Base-by-base conservation (phyloP, 2,329 filamentous ascomycete species). In the Aureobasidium sp. region DNA sequence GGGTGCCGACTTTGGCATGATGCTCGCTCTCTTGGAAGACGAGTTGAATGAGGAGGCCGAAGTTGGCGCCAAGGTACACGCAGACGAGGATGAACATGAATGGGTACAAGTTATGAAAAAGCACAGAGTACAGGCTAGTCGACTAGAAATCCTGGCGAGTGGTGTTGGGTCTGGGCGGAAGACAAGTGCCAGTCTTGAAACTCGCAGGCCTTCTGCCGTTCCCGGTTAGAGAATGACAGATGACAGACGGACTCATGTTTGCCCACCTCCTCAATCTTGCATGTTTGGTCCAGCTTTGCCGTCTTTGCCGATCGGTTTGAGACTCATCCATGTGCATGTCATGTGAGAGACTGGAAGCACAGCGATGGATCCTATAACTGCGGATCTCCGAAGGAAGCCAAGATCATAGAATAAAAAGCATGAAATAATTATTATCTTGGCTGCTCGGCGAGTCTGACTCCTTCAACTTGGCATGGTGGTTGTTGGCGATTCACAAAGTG, bases 31-130 rank as follows among this genome's bases (percentile, higher is more conserved):
- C 41, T 69, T 87, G 11, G 79, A 78, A 37, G 83, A 82, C 60
- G 78, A 72, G 11, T 27, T 69, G 44, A 67, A 78, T 68, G 73
- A 72, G 25, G 71, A 80, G 1, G 79, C 82, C 20, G 65, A 69
- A 1, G 70, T 72, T 53, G 77, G 82, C 66, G 84, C 94, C 73
- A 95, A 90, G 88, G 87, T 89, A 42, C 87, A 90, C 61, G 69
- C 71, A n/a, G 71, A 80, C 1, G 79, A 83, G 9, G 66, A 68
- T 0, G 74, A 77, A 55, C 78, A 82, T 64, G 86, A 96, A 74
- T 97, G 92, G 92, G 89, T 91, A 41, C 89, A 92, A 63, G 84
- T 96, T 37, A 91, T 96, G 73, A 90, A 89, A 74, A 89, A 93
- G 67, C 93, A 97, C 77, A 85, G 90, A 47, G 82, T 92, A 14